Conservation (phyloP, 2,329 filamentous ascomycete genomes). For the Cordyceps fumosorosea region DNA sequence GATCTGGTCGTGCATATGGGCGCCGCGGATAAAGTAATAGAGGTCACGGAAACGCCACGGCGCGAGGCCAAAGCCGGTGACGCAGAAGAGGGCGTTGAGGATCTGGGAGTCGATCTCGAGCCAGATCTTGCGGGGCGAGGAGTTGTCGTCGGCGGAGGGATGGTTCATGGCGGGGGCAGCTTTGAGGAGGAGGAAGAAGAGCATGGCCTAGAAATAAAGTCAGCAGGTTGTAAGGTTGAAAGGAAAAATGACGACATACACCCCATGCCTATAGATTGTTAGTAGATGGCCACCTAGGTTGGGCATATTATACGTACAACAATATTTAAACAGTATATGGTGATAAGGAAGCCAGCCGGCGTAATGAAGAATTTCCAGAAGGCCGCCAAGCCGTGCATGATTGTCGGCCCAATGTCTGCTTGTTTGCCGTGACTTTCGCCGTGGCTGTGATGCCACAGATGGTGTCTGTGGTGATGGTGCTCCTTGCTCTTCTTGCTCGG, state of each 20-base stretch:
- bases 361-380: conserved; percentile 26
- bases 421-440: conserved; percentile 17
- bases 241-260: conserved; percentile 15
- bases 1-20: conserved; percentile 15
- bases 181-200: conserved; percentile 4
- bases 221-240: not conserved
- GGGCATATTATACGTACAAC: conserved; percentile 18
- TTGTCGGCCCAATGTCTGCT: conserved; percentile 20
- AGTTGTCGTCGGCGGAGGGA: conserved; percentile 15
- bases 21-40: conserved; percentile 17
- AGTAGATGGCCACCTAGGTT: not conserved
- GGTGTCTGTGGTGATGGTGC: conserved; percentile 12
- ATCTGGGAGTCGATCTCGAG: conserved; percentile 63
- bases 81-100: conserved; percentile 61
- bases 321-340: conserved; percentile 24
- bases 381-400: conserved; percentile 19
- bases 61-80: conserved; percentile 70
- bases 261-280: conserved; percentile 19
- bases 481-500: not conserved
- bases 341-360: conserved; percentile 23
- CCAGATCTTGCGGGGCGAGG: conserved; percentile 18
- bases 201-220: conserved; percentile 5
- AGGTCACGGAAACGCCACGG: conserved; percentile 54
- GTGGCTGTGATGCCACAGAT: conserved; percentile 16
- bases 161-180: conserved; percentile 16